Percentiles rank a stretch among this genome's conserved stretches.
phyloP scores from a whole-genome alignment of 164 flowering plant genomes.

The Kalanchoe fedtschenkoi region DNA sequence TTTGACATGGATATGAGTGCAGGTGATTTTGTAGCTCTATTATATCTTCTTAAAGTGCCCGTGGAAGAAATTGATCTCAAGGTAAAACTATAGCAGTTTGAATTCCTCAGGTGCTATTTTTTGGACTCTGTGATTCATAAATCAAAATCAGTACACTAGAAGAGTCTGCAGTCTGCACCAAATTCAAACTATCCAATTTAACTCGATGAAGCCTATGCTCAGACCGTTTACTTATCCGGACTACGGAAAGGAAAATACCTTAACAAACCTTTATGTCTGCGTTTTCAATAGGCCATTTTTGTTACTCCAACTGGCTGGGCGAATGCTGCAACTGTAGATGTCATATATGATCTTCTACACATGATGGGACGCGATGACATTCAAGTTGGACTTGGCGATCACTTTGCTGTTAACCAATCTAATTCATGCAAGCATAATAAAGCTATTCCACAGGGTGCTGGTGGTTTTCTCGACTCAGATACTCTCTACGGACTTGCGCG shows the following conservation, averaged over 20 bases:
- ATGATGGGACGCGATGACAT: constrained; percentile 99
- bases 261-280: not conserved
- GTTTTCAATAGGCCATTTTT: constrained; percentile 56
- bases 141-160: too few species aligned
- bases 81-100: constrained; percentile 34
- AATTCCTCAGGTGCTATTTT: not conserved
- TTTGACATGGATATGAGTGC: constrained; percentile 99
- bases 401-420: constrained; percentile 54
- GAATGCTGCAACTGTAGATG: constrained; percentile 81
- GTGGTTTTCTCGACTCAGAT: constrained; percentile 88
- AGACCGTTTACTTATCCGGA: not conserved
- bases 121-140: too few species aligned
- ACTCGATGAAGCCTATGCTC: too few species aligned
- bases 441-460: constrained; percentile 87
- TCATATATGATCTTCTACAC: constrained; percentile 77
- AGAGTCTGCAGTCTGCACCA: too few species aligned
- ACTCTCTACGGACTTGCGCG: constrained; percentile 91
- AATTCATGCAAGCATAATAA: constrained; percentile 64
- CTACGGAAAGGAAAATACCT: not conserved
- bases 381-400: constrained; percentile 75
- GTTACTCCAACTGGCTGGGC: constrained; percentile 95
- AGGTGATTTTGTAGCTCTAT: constrained; percentile 82
- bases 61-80: constrained; percentile 66
- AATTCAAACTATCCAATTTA: too few species aligned
- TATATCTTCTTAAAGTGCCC: constrained; percentile 85